Evolutionary conservation across 768 basidiomycete genomes (phyloP).

Genomic region (Leucocoprinus birnbaumii): DNA sequence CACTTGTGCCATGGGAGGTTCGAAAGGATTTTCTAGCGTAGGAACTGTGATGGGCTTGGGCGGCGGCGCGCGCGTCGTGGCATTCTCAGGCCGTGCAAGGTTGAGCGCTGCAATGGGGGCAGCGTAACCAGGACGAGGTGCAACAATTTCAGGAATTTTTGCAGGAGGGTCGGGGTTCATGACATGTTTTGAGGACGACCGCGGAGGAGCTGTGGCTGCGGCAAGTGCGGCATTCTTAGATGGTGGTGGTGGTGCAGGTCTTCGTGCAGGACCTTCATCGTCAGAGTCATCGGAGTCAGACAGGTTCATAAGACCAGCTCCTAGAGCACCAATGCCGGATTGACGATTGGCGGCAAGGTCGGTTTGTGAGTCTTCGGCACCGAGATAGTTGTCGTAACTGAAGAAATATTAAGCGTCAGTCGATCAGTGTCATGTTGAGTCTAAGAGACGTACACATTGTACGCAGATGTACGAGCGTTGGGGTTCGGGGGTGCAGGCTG

Average conservation of each 20-base stretch:
- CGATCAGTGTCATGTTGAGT: neutral
- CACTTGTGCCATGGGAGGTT: slow-evolving; percentile 14
- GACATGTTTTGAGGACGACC: slow-evolving; percentile 2
- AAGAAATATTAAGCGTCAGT: slow-evolving; percentile 6
- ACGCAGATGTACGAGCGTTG: slow-evolving; percentile 57
- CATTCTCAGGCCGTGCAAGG: slow-evolving; percentile 45
- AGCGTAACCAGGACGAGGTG: slow-evolving; percentile 73
- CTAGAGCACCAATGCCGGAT: slow-evolving; percentile 47
- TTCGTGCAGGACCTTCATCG: slow-evolving; percentile 9
- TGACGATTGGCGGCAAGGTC: slow-evolving; percentile 9
- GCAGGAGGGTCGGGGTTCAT: slow-evolving; percentile 10
- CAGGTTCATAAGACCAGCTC: slow-evolving; percentile 28
- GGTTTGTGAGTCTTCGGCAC: slow-evolving; percentile 20
- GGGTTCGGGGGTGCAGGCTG: slow-evolving; percentile 42
- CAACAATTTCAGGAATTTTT: slow-evolving; percentile 46
- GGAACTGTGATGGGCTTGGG: slow-evolving; percentile 15
- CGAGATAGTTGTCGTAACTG: slow-evolving; percentile 67
- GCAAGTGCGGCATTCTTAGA: slow-evolving; percentile 37
- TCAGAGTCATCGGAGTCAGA: slow-evolving; percentile 26
- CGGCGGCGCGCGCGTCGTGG: slow-evolving; percentile 30
- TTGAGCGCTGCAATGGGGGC: slow-evolving; percentile 67
- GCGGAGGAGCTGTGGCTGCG: slow-evolving; percentile 26
- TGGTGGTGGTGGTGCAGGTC: slow-evolving; percentile 14
- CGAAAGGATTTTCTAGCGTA: slow-evolving; percentile 25
- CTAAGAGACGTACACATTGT: slow-evolving; percentile 57